phyloP scores from a whole-genome alignment of 306 rosid genomes.

The Trichosanthes cucumerina region DNA sequence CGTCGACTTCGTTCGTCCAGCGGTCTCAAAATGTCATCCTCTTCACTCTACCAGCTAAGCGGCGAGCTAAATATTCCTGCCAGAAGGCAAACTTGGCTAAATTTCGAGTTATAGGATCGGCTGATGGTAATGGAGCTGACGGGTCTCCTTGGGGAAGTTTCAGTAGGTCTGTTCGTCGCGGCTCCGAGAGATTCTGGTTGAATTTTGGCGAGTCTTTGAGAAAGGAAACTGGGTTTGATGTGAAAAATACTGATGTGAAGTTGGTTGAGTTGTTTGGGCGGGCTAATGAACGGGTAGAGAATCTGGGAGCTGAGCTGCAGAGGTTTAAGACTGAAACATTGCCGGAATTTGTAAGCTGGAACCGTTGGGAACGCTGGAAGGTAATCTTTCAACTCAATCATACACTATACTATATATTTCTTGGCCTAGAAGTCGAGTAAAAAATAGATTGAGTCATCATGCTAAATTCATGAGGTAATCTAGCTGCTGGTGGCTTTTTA shows the following conservation, averaged over 20 bases:
- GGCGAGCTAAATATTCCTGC: slow-evolving; percentile 18
- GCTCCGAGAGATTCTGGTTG: slow-evolving; percentile 58
- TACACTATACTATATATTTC: background rate
- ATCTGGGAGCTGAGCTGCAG: slow-evolving; percentile 30
- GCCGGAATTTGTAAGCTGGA: slow-evolving; percentile 61
- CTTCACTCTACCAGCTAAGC: slow-evolving; percentile 24
- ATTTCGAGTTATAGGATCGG: slow-evolving; percentile 48
- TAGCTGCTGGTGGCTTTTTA: background rate
- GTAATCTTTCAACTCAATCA: slow-evolving; percentile 26
- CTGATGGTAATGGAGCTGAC: slow-evolving; percentile 35
- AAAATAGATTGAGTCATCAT: background rate
- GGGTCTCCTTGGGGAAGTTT: slow-evolving; percentile 47
- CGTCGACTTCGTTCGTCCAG: slow-evolving; percentile 25
- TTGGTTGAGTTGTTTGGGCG: slow-evolving; percentile 28
- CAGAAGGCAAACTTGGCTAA: slow-evolving; percentile 29
- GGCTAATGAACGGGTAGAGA: slow-evolving; percentile 27
- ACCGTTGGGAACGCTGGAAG: slow-evolving; percentile 74
- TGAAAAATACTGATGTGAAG: slow-evolving; percentile 37
- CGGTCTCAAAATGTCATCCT: slow-evolving; percentile 22
- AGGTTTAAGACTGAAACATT: slow-evolving; percentile 35
- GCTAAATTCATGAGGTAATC: background rate
- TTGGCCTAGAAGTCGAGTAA: background rate
- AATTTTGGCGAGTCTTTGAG: slow-evolving; percentile 47
- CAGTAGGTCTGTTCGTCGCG: slow-evolving; percentile 38
- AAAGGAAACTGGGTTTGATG: slow-evolving; percentile 71